phyloP scores from a whole-genome alignment of 2,329 filamentous ascomycete species.

The Curvularia eragrostidis region DNA sequence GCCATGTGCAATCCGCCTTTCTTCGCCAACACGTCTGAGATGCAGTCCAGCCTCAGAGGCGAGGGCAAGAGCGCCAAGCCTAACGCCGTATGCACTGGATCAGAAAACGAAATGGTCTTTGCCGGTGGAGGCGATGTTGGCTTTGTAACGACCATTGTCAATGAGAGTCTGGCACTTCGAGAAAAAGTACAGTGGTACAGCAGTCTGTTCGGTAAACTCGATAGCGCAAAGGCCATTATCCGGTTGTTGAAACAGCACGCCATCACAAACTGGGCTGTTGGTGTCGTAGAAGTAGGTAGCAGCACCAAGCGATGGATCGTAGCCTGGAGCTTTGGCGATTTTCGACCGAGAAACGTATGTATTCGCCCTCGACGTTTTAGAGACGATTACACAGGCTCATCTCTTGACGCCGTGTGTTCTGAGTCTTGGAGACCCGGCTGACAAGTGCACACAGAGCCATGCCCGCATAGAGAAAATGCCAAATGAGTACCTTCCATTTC shows the following conservation, averaged over 20 bases:
- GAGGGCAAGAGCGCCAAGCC: conserved; percentile 71
- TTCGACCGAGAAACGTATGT: conserved; percentile 65
- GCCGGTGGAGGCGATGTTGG: conserved; percentile 73
- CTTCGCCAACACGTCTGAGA: conserved; percentile 76
- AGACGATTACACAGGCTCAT: not conserved
- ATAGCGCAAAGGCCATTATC: conserved; percentile 69
- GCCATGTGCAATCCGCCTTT: conserved; percentile 96
- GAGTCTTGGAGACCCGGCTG: not conserved
- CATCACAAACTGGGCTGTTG: conserved; percentile 81
- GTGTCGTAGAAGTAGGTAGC: conserved; percentile 76
- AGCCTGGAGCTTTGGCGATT: conserved; percentile 80
- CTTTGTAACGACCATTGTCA: conserved; percentile 74
- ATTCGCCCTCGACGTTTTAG: not conserved
- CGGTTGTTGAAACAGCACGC: conserved; percentile 62
- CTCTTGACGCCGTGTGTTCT: not conserved
- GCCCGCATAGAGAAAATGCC: conserved; percentile 51
- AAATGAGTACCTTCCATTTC: conserved; percentile 60
- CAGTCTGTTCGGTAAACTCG: conserved; percentile 84
- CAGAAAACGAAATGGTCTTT: conserved; percentile 84
- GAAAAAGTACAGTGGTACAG: conserved; percentile 83
- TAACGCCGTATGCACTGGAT: conserved; percentile 76
- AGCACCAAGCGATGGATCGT: conserved; percentile 87
- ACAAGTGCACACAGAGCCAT: conserved; percentile 21
- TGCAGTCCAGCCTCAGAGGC: conserved; percentile 65
- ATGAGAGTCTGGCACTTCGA: conserved; percentile 68